These are phyloP conservation scores for Pichia sp. DNA, from an alignment of 1,139 yeast genomes.

Conservation along the genomic window DNA sequence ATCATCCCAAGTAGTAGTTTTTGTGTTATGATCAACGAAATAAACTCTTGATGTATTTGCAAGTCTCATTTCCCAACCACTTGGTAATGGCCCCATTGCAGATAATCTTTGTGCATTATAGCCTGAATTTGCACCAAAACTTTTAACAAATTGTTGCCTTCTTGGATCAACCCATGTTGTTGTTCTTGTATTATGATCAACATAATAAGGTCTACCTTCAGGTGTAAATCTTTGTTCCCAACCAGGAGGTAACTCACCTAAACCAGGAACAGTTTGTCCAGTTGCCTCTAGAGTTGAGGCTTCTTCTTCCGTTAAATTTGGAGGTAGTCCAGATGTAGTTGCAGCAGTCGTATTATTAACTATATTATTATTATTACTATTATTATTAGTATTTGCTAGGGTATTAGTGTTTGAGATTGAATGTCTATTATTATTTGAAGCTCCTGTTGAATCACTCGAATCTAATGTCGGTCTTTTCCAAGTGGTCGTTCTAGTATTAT, in stretches of 20 bases:
- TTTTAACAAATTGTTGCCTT: slow-evolving; percentile 95
- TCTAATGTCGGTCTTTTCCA: slow-evolving; percentile 93
- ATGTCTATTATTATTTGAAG: slow-evolving; percentile 42
- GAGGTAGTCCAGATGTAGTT: too few relatives aligned
- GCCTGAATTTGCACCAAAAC: slow-evolving; percentile 80
- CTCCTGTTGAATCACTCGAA: slow-evolving; percentile 61
- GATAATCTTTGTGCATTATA: slow-evolving; percentile 98
- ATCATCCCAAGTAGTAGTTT: slow-evolving; percentile 99
- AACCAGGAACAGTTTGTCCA: slow-evolving; percentile 91
- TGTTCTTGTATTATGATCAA: slow-evolving; percentile 96
- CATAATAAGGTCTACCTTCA: slow-evolving; percentile 96
- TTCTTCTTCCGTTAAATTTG: slow-evolving; percentile 29
- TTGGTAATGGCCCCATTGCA: slow-evolving; percentile 94
- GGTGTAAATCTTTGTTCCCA: slow-evolving; percentile 99
- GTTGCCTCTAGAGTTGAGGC: slow-evolving; percentile 80
- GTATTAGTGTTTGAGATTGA: slow-evolving; percentile 37
- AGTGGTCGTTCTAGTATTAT: slow-evolving; percentile 93
- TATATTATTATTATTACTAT: slow-evolving; percentile 37
- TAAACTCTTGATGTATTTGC: slow-evolving; percentile 98
- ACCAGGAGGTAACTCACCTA: slow-evolving; percentile 96
- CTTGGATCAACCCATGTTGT: slow-evolving; percentile 99
- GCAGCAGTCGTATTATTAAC: too few relatives aligned
- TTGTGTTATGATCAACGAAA: slow-evolving; percentile 97
- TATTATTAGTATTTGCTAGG: slow-evolving; percentile 76
- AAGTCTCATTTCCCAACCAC: slow-evolving; percentile 99